Conservation (phyloP, 2,329 filamentous ascomycete genomes). For the Alternaria angustiovoidea region DNA sequence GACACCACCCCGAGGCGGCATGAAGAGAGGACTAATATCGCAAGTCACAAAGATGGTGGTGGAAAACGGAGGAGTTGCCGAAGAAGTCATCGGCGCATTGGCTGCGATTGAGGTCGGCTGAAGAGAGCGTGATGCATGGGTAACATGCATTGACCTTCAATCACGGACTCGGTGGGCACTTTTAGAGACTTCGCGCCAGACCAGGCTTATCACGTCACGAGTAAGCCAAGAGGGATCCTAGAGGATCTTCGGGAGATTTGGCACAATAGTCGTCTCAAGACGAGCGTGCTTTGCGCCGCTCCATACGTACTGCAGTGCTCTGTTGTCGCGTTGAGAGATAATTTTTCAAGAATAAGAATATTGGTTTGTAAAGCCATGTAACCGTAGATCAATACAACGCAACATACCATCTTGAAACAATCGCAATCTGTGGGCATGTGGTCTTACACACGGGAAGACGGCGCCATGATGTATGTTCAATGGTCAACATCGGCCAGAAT, state of each 20-base stretch:
- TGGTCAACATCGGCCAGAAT: slow-evolving; percentile 10
- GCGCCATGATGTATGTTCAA: slow-evolving; percentile 8
- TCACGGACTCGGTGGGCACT: slow-evolving; percentile 2
- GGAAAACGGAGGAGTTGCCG: slow-evolving; percentile 79
- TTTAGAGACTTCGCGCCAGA: background rate
- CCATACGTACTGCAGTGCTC: background rate
- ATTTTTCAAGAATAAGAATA: background rate
- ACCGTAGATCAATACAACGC: slow-evolving; percentile 14
- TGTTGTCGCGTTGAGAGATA: background rate
- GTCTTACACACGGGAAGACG: background rate
- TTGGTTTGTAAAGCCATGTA: slow-evolving; percentile 1
- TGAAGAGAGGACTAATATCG: slow-evolving; percentile 76
- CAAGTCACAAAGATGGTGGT: slow-evolving; percentile 80
- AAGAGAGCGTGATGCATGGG: slow-evolving; percentile 16
- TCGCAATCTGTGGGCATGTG: background rate
- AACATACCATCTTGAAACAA: slow-evolving; percentile 3
- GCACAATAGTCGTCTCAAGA: slow-evolving; percentile 9
- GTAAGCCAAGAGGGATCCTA: slow-evolving; percentile 1
- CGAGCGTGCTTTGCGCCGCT: slow-evolving; percentile 1
- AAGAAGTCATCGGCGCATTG: slow-evolving; percentile 84
- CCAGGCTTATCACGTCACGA: background rate
- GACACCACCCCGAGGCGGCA: slow-evolving; percentile 84
- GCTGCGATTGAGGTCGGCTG: slow-evolving; percentile 70
- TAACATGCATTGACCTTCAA: slow-evolving; percentile 4
- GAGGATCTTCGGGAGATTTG: background rate